Evolutionary conservation across 805 yeast genomes (phyloP).

Genomic region (Zygoascus biomembranicola): DNA sequence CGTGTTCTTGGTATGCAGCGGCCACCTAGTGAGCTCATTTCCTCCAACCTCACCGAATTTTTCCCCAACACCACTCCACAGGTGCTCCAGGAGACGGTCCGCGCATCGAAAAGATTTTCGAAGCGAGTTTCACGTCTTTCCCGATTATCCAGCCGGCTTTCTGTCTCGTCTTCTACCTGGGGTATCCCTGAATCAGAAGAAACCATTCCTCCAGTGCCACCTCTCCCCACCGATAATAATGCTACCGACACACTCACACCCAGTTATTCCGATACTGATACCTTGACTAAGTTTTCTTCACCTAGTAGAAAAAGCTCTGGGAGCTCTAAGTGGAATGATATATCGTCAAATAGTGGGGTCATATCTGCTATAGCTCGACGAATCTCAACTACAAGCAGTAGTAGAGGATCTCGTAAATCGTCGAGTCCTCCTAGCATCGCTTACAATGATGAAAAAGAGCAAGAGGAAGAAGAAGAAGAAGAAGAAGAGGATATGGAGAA

Average conservation of each 20-base stretch:
- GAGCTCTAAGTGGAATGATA: background rate
- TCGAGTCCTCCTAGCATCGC: background rate
- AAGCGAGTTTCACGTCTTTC: conserved; percentile 44
- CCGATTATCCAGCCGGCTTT: conserved; percentile 25
- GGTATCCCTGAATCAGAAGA: conserved; percentile 19
- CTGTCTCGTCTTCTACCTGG: conserved; percentile 23
- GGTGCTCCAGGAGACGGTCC: conserved; percentile 67
- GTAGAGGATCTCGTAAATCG: background rate
- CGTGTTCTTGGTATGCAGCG: conserved; percentile 40
- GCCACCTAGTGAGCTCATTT: conserved; percentile 88
- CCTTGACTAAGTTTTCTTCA: background rate
- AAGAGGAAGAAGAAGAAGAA: conserved; percentile 4
- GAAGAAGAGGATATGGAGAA: conserved; percentile 8
- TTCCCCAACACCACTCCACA: conserved; percentile 76
- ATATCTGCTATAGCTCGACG: conserved; percentile 6
- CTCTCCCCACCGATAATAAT: conserved; percentile 6
- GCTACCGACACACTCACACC: background rate
- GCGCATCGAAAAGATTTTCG: conserved; percentile 78
- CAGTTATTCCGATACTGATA: background rate
- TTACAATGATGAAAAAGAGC: background rate
- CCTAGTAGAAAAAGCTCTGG: background rate
- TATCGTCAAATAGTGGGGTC: background rate
- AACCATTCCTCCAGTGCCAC: conserved; percentile 17
- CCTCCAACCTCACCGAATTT: conserved; percentile 80
- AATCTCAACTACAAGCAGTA: background rate